phyloP scores from a whole-genome alignment of 345 rosid species.

The Salix exigua region DNA sequence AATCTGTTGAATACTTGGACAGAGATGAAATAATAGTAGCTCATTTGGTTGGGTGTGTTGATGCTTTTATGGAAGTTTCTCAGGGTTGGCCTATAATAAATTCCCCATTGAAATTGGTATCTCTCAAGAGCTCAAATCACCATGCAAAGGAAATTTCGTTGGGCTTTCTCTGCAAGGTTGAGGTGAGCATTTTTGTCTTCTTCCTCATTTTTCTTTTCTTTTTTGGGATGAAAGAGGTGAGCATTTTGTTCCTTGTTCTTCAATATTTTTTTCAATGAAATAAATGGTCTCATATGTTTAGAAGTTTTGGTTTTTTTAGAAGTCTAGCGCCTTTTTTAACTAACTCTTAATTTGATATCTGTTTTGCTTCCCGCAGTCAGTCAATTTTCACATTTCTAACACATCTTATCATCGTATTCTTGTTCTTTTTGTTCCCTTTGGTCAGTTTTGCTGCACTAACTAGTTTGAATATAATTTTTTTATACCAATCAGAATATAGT shows the following conservation, averaged over 20 bases:
- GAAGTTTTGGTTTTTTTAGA: no score
- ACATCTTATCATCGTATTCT: no score
- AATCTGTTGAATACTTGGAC: slow-evolving; percentile 62
- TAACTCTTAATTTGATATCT: no score
- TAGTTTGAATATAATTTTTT: no score
- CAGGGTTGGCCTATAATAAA: slow-evolving; percentile 67
- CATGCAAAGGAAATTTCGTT: slow-evolving; percentile 50
- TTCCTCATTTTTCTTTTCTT: background rate
- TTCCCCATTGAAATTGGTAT: slow-evolving; percentile 45
- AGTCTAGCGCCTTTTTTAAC: no score
- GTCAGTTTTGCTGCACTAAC: no score
- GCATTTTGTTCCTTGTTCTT: background rate
- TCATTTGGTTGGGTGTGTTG: slow-evolving; percentile 56
- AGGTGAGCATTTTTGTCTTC: slow-evolving; percentile 35
- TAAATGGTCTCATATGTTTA: background rate
- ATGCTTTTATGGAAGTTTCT: slow-evolving; percentile 54
- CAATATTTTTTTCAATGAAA: background rate
- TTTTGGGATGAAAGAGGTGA: no score
- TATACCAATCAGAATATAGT: no score
- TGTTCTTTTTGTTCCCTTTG: no score
- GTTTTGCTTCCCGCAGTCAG: no score
- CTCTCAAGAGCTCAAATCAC: slow-evolving; percentile 44
- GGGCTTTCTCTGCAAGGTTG: slow-evolving; percentile 53
- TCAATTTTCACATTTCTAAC: no score
- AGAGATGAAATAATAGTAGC: slow-evolving; percentile 59